Conservation (phyloP, 768 basidiomycete species). For the Leccinum uliginosum region DNA sequence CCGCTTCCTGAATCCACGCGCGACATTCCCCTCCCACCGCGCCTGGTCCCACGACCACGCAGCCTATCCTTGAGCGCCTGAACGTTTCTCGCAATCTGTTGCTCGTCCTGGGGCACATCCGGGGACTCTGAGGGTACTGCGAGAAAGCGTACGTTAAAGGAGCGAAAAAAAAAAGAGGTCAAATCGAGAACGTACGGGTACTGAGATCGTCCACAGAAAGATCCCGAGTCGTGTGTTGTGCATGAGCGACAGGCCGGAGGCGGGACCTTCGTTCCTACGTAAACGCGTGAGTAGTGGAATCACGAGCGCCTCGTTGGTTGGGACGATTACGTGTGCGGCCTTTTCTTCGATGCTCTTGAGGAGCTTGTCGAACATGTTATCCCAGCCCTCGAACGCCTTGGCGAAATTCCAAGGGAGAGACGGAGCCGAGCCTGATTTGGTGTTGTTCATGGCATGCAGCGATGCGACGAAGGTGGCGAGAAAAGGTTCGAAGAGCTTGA, state of each 20-base stretch:
- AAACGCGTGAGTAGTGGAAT: not conserved
- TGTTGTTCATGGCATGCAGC: conserved; percentile 56
- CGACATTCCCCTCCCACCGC: conserved; percentile 45
- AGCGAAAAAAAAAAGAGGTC: too few relatives aligned
- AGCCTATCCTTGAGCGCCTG: conserved; percentile 84
- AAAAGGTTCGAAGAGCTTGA: conserved; percentile 83
- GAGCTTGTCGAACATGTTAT: conserved; percentile 71
- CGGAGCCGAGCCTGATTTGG: conserved; percentile 33
- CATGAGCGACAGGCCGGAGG: conserved; percentile 38
- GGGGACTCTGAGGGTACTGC: conserved; percentile 46
- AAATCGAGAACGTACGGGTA: conserved; percentile 40
- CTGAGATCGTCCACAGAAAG: conserved; percentile 56
- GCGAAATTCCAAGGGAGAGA: conserved; percentile 61
- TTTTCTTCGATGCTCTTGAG: conserved; percentile 72
- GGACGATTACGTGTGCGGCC: conserved; percentile 52
- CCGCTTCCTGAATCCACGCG: conserved; percentile 52
- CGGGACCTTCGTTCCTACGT: conserved; percentile 70
- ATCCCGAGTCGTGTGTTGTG: conserved; percentile 35
- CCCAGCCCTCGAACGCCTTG: conserved; percentile 75
- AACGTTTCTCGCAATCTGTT: conserved; percentile 90
- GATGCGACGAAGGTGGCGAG: conserved; percentile 81
- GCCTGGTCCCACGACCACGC: conserved; percentile 66
- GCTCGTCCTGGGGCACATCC: conserved; percentile 65
- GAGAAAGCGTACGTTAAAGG: not conserved
- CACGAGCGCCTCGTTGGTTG: not conserved